Conservation (phyloP, 2,329 filamentous ascomycete species). For the Cercospora janseana region DNA sequence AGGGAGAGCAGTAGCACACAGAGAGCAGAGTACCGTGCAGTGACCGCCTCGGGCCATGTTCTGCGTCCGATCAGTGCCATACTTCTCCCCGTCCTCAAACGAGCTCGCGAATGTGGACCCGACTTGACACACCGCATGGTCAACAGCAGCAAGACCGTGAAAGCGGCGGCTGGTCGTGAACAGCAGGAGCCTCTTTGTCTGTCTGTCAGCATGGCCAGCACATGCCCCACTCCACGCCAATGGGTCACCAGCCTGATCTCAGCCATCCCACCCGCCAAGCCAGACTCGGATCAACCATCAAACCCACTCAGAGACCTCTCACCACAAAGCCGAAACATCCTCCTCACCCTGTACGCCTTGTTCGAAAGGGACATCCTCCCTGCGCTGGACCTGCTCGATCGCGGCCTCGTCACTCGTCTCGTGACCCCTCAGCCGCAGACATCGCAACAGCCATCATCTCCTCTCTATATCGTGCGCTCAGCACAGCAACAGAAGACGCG, state of each 20-base stretch:
- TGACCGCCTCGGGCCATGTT: constrained; percentile 3
- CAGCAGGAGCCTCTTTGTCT: not conserved
- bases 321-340: constrained; percentile 42
- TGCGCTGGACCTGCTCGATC: constrained; percentile 83
- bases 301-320: constrained; percentile 45
- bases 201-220: constrained; percentile 3
- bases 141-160: not conserved
- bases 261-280: constrained; percentile 30
- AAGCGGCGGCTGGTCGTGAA: not conserved
- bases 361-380: constrained; percentile 79
- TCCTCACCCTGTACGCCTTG: constrained; percentile 81
- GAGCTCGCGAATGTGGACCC: not conserved
- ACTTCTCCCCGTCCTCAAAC: not conserved
- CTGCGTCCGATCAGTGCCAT: not conserved
- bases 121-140: not conserved
- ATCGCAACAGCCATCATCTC: constrained; percentile 23
- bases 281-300: constrained; percentile 29
- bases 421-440: not conserved
- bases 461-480: constrained; percentile 63
- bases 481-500: constrained; percentile 41
- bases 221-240: constrained; percentile 17
- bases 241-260: constrained; percentile 33
- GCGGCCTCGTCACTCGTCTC: constrained; percentile 63
- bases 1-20: no score
- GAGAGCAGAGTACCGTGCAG: not conserved